Evolutionary conservation across 148 eudicot species (phyloP), one percentile per base, ranked within the genome.

Genomic region (Rhododendron henanense): DNA sequence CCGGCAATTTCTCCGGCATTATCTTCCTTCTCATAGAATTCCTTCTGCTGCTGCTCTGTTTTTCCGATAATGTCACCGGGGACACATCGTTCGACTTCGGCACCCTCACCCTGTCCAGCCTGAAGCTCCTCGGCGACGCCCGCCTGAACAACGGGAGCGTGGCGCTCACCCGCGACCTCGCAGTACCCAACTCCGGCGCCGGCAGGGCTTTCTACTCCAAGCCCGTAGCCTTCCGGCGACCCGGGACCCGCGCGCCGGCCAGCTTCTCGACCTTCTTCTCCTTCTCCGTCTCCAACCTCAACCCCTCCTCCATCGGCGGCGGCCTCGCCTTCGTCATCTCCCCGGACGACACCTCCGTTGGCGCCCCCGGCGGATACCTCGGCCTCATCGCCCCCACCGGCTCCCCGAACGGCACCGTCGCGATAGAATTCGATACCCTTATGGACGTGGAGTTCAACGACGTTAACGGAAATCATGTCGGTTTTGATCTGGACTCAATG

Each of bases 401-500:
- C 2, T 45, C 87, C 16, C 90, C 85, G 14, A 87, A 37, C 76
- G 90, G 89, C 75, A 91, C 90, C n/a, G 90, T 96, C 0, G 99
- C 93, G 6, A 90, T 96, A 1, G 99, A 96, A 51, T 96, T 94
- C n/a, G 99, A 96, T 44, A 96, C 98, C 1, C 48, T 91, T 0
- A 94, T 96, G 98, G 99, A 96, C 86, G 95, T 94, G 0, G 91
- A 94, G 50, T 95, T 92, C 50, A 85, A 85, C 16, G 99, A 96
- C 81, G 89, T 96, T 5, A 96, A 96, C 61, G 92, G 98, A 0
- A 96, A 96, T 41, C 99, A 96, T 79, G 94, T 96, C 81, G 99
- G 99, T 0, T 71, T 96, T 85, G 96, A 96, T 94, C 89, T 94
- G 3, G 89, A 91, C 53, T 90, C 93, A 0, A 89, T 95, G 91